Evolutionary conservation across 164 flowering plant genomes (phyloP).

Genomic region (Malania oleifera): DNA sequence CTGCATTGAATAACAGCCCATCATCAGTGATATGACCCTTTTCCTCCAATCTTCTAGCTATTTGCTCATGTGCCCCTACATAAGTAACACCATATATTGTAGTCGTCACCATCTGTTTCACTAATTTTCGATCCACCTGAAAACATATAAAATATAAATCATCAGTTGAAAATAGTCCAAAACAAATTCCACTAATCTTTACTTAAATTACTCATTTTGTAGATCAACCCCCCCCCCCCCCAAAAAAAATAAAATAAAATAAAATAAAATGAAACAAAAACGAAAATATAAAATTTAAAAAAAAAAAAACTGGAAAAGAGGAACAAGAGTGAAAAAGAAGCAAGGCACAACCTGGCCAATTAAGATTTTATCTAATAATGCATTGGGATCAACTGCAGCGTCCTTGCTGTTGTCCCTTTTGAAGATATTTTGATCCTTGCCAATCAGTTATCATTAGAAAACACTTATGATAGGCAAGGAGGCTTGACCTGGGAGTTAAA

Average conservation of each 20-base stretch:
- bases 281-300: too few relatives aligned
- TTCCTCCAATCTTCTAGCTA: slow-evolving; percentile 78
- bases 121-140: slow-evolving; percentile 94
- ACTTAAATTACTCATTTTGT: not conserved
- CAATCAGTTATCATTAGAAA: not conserved
- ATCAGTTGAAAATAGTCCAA: slow-evolving; percentile 12
- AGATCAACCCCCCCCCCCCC: not conserved
- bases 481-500: too few relatives aligned
- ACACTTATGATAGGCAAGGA: too few relatives aligned
- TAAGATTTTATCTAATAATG: slow-evolving; percentile 58
- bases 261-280: too few relatives aligned
- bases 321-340: not conserved
- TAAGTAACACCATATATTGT: slow-evolving; percentile 97
- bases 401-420: slow-evolving; percentile 62
- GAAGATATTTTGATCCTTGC: slow-evolving; percentile 76
- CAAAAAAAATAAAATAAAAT: not conserved
- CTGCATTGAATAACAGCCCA: slow-evolving; percentile 58
- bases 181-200: not conserved
- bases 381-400: slow-evolving; percentile 56
- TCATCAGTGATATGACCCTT: slow-evolving; percentile 83
- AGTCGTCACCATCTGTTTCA: slow-evolving; percentile 98
- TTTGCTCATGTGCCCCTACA: slow-evolving; percentile 97
- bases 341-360: slow-evolving; percentile 52
- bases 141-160: slow-evolving; percentile 19
- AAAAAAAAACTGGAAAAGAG: too few relatives aligned